Evolutionary conservation across 139 green algal genomes (phyloP).

Genomic region (Asterochloris erici): DNA sequence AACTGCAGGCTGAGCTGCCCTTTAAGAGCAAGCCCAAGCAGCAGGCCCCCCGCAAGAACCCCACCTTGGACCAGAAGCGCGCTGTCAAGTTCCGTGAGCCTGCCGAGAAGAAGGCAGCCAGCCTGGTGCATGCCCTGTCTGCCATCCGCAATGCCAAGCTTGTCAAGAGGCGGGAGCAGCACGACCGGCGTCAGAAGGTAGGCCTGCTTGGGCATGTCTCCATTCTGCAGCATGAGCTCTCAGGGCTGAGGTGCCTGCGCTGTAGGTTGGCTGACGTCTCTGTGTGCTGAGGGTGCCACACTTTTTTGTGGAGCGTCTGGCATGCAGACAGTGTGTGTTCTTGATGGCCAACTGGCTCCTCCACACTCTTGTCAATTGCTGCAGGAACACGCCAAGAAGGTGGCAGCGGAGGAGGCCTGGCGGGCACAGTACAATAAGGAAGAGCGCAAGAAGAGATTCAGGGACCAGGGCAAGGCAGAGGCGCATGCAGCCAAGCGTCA

Average conservation of each 20-base stretch:
- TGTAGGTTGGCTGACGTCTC: background rate
- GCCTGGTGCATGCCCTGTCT: conserved; percentile 87
- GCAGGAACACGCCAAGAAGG: conserved; percentile 41
- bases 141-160: conserved; percentile 92
- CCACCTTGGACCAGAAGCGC: conserved; percentile 77
- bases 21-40: conserved; percentile 96
- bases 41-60: conserved; percentile 56
- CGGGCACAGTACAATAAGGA: conserved; percentile 30
- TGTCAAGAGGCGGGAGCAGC: conserved; percentile 57
- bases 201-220: background rate
- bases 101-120: conserved; percentile 45
- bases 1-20: conserved; percentile 70
- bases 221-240: background rate
- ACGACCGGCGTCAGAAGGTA: conserved; percentile 29
- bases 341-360: background rate
- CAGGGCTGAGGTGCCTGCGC: background rate
- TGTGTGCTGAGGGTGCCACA: too few species aligned
- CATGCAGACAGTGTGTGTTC: background rate
- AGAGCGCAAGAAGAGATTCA: conserved; percentile 30
- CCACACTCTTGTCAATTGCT: background rate
- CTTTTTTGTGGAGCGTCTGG: background rate
- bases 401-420: conserved; percentile 52
- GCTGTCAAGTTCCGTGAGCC: conserved; percentile 60
- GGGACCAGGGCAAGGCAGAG: conserved; percentile 18
- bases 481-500: conserved; percentile 7